Evolutionary conservation across 805 yeast genomes (phyloP), one percentile per base, ranked within the genome.

Genomic region (Hanseniaspora thailandica): DNA sequence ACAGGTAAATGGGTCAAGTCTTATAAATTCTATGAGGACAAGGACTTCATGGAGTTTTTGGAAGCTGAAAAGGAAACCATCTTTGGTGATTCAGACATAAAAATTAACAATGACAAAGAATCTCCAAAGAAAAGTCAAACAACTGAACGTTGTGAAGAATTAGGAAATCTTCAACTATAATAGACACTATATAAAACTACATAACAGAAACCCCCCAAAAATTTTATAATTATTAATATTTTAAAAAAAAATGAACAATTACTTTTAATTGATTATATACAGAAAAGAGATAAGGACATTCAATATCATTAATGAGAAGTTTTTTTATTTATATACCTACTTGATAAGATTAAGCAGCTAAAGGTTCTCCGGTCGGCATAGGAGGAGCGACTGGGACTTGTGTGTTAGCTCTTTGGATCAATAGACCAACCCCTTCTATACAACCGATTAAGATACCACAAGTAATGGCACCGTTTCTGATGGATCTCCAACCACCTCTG

Each of bases 401-500:
- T 57, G 80, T 82, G 77, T 80, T 77, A 30, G 96, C 95, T 72
- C 97, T 81, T 69, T 84, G 94, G 77, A 90, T 80, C 81, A 89
- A 86, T 77, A 90, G 79, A 65, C 97, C 97, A 49, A 87, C 97
- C 76, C 98, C 98, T 73, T 93, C 98, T 63, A 93, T 85, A 50
- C 87, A 93, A 65, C 96, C 98, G 65, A 93, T 76, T 61, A 93
- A 78, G 76, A 96, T 86, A 34, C 96, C 97, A 81, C 98, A 93
- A 30, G 96, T 85, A 61, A 93, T 88, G 61, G 97, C 97, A 57
- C 95, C 84, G 70, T 88, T 90, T 72, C 97, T 78, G 49, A 95
- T 85, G 69, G 90, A 96, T 73, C 80, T 86, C 89, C 96, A 87
- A 52, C 98, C 98, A 65, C 98, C 98, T 81, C 98, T 87, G 61